Percentiles rank a stretch among this genome's conserved stretches.
These are phyloP conservation scores for Yamadazyma diospyri DNA, from an alignment of 1,139 yeast genomes.

Conservation along the genomic window DNA sequence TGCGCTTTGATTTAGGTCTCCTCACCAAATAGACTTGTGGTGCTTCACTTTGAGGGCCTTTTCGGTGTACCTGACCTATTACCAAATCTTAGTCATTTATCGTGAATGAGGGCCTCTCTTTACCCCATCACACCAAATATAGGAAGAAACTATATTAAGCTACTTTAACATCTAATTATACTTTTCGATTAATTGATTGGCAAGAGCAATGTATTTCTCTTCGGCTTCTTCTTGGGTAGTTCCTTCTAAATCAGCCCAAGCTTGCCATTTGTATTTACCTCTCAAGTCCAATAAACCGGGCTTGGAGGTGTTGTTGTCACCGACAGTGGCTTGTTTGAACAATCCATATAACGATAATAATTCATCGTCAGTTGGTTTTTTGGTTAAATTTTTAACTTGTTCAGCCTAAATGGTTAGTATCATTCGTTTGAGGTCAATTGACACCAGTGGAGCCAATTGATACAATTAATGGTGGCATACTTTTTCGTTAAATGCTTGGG, in stretches of 20 bases:
- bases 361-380: slow-evolving; percentile 84
- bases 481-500: slow-evolving; percentile 52
- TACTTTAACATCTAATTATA: slow-evolving; percentile 24
- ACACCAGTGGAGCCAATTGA: neutral
- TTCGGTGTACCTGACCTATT: too few species aligned
- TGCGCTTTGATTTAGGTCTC: too few species aligned
- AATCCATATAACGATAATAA: slow-evolving; percentile 80
- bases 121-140: too few species aligned
- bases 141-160: too few species aligned
- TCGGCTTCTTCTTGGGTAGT: slow-evolving; percentile 89
- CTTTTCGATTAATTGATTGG: slow-evolving; percentile 59
- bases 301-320: slow-evolving; percentile 83
- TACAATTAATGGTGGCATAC: slow-evolving; percentile 28
- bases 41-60: too few species aligned
- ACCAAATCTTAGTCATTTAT: too few species aligned
- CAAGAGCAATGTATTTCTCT: slow-evolving; percentile 72
- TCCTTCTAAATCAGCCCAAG: slow-evolving; percentile 91
- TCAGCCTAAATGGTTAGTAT: slow-evolving; percentile 53
- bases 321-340: slow-evolving; percentile 95
- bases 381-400: slow-evolving; percentile 70
- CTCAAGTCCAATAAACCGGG: slow-evolving; percentile 89
- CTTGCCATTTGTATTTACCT: slow-evolving; percentile 97
- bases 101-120: too few species aligned
- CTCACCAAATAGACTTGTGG: too few species aligned
- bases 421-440: slow-evolving; percentile 1